Evolutionary conservation across 2,329 filamentous ascomycete genomes (phyloP), one percentile per base, ranked within the genome.

Genomic region (Colletotrichum falcatum): DNA sequence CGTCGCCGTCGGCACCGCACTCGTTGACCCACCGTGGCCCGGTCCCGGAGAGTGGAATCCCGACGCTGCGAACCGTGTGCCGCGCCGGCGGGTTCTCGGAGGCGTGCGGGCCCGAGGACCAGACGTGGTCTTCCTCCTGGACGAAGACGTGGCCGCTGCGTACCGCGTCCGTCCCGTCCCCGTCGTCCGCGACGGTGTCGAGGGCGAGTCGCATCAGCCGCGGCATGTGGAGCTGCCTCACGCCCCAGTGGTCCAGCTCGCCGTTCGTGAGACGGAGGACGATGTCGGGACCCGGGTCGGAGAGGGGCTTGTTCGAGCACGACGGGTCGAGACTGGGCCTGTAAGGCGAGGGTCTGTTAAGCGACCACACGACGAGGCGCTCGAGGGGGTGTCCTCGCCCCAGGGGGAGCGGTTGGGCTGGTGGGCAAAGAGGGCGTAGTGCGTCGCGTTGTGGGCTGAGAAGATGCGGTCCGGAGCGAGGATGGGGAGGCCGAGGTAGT

Each of bases 351-450:
- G 83, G 79, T 0, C 79, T 78, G 2, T 85, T 84, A 48, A 91
- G 87, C 65, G 91, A 85, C 88, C 88, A 91, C 12, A 91, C 80
- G 20, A 83, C 84, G 35, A 91, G 79, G 42, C 85, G 83, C 76
- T 91, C 89, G 20, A 88, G 0, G 88, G 88, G 16, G 85, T 83
- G 74, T 88, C 86, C 61, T 89, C 86, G 44, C 84, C 84, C 80
- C 86, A 88, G 46, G 86, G 80, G 54, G 85, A 86, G 55, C 85
- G 84, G 72, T 86, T 87, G 2, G 87, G 85, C 74, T 90, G 87
- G 88, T 88, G 91, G 35, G 87, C 82, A 77, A 91, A 91, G 18
- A 90, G 80, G 48, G 83, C 87, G 77, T 91, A 91, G 76, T 91
- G 88, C 0, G 83, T 87, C 18, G 81, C 75, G 58, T 82, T 90